phyloP scores from a whole-genome alignment of 1,284 basidiomycete genomes.

The Boletus semigastroideus region DNA sequence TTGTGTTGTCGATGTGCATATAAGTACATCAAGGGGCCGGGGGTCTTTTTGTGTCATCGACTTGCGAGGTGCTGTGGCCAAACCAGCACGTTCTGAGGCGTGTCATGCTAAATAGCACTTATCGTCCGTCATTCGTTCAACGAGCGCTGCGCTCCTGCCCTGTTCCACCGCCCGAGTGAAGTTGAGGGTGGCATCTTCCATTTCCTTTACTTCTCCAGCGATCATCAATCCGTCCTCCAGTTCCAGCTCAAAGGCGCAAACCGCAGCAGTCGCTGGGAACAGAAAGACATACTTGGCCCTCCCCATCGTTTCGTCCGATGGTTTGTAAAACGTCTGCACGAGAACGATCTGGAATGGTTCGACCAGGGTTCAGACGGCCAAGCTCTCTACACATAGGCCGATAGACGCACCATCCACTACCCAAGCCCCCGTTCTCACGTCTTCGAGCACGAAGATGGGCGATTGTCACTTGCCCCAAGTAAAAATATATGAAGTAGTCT shows the following conservation, averaged over 20 bases:
- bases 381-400: not conserved
- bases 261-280: slow-evolving; percentile 51
- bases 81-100: too few species aligned
- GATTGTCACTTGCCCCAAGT: slow-evolving; percentile 23
- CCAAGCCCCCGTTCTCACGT: slow-evolving; percentile 40
- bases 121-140: slow-evolving; percentile 52
- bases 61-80: too few species aligned
- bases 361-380: not conserved
- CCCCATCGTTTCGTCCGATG: slow-evolving; percentile 34
- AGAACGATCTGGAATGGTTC: slow-evolving; percentile 42
- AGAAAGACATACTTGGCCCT: slow-evolving; percentile 42
- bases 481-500: too few species aligned
- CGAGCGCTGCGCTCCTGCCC: slow-evolving; percentile 45
- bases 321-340: slow-evolving; percentile 49
- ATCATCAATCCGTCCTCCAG: slow-evolving; percentile 42
- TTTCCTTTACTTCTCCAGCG: slow-evolving; percentile 50
- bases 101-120: slow-evolving; percentile 20
- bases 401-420: slow-evolving; percentile 46
- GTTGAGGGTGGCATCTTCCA: slow-evolving; percentile 40
- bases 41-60: too few species aligned
- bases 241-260: slow-evolving; percentile 50
- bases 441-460: slow-evolving; percentile 43
- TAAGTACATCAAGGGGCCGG: too few species aligned
- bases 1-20: too few species aligned
- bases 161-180: slow-evolving; percentile 43